A percentile compares a stretch with the other conserved stretches of the same genome.
Conservation (phyloP, 805 yeast species). For the Phaffomyces opuntiae region DNA sequence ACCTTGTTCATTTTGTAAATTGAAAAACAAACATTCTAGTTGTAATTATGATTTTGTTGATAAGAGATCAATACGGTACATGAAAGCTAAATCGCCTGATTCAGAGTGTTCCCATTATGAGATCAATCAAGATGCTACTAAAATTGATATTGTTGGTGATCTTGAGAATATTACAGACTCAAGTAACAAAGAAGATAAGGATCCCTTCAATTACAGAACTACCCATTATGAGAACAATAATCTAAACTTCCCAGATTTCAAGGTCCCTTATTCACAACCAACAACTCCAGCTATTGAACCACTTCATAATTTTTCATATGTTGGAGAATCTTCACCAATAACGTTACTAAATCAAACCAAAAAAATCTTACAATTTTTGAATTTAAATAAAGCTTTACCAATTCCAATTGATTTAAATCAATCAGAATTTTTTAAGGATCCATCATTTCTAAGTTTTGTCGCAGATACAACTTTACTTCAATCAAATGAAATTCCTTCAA, state of each 20-base stretch:
- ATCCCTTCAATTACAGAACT: too few relatives aligned
- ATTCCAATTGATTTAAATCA: background rate
- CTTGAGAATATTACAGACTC: background rate
- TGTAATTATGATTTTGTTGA: slow-evolving; percentile 21
- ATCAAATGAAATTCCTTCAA: background rate
- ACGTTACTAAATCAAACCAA: slow-evolving; percentile 31
- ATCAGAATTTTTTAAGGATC: background rate
- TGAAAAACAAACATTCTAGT: slow-evolving; percentile 17
- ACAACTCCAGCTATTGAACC: too few relatives aligned
- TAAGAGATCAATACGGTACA: slow-evolving; percentile 5
- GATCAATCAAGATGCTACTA: too few relatives aligned
- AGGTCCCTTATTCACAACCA: too few relatives aligned
- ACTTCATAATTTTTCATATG: background rate
- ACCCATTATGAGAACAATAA: background rate
- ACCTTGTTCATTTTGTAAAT: slow-evolving; percentile 27
- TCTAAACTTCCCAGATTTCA: too few relatives aligned
- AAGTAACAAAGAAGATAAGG: background rate
- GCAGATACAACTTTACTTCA: background rate
- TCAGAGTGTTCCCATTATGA: too few relatives aligned
- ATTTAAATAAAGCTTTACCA: background rate
- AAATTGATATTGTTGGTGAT: too few relatives aligned
- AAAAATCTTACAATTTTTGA: slow-evolving; percentile 22
- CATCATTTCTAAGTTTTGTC: background rate
- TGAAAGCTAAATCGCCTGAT: background rate
- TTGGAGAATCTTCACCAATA: slow-evolving; percentile 32